Evolutionary conservation across 768 basidiomycete species (phyloP).

Genomic region (Pleurotus djamor): DNA sequence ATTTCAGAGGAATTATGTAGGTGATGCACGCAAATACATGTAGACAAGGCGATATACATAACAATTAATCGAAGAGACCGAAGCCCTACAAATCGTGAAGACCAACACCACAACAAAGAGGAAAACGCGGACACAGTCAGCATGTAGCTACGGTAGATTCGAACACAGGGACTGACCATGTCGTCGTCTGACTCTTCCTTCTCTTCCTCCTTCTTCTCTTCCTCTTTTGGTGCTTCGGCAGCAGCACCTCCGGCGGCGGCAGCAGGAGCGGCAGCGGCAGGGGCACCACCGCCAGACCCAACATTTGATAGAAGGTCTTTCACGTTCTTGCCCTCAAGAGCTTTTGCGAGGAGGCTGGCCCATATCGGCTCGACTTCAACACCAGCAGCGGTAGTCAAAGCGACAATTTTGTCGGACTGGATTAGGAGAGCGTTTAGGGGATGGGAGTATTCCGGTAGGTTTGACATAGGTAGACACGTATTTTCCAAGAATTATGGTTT

Average conservation of each 20-base stretch:
- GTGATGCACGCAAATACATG: conserved; percentile 4
- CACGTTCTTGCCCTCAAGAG: conserved; percentile 96
- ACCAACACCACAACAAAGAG: neutral
- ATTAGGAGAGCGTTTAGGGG: neutral
- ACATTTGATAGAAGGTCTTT: conserved; percentile 96
- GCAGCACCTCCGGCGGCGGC: conserved; percentile 60
- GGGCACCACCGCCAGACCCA: conserved; percentile 87
- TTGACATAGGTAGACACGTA: too few relatives aligned
- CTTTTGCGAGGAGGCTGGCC: conserved; percentile 96
- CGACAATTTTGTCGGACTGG: conserved; percentile 88
- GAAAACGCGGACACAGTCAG: neutral
- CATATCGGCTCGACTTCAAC: conserved; percentile 96
- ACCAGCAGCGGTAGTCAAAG: conserved; percentile 81
- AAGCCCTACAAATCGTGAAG: conserved; percentile 63
- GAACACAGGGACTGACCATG: conserved; percentile 51
- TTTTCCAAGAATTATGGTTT: too few relatives aligned
- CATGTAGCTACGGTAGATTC: too few relatives aligned
- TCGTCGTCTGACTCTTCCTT: conserved; percentile 91
- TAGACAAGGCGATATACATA: conserved; percentile 7
- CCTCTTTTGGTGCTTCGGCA: conserved; percentile 72
- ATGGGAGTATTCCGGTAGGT: too few relatives aligned
- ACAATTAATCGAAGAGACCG: conserved; percentile 88
- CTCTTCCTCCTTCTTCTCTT: conserved; percentile 85
- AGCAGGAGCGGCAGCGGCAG: conserved; percentile 57
- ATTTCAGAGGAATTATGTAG: neutral